A percentile compares a stretch with the other conserved stretches of the same genome.
Evolutionary conservation across 768 basidiomycete species (phyloP).

Genomic region (Nevesoporus exiguus): DNA sequence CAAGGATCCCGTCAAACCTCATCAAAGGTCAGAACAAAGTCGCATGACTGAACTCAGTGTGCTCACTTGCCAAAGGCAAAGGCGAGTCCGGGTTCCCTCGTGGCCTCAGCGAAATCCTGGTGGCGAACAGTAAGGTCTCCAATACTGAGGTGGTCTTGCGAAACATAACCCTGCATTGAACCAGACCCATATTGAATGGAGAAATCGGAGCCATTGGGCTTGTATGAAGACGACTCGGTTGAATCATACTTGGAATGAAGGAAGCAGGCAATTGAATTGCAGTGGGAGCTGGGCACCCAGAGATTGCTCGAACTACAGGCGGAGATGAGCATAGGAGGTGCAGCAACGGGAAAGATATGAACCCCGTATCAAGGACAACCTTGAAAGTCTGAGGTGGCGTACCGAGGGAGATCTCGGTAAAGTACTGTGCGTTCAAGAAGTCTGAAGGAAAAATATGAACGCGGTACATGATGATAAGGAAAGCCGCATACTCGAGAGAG

Average conservation of each 20-base stretch:
- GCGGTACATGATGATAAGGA: background rate
- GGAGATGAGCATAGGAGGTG: conserved; percentile 20
- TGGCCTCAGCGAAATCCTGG: conserved; percentile 93
- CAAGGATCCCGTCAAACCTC: conserved; percentile 94
- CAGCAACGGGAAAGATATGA: conserved; percentile 1
- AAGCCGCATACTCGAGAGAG: conserved; percentile 59
- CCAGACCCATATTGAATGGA: conserved; percentile 94
- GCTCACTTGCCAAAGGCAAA: conserved; percentile 94
- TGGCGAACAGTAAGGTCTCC: conserved; percentile 73
- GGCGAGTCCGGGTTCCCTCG: conserved; percentile 92
- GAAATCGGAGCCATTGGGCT: conserved; percentile 85
- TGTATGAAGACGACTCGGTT: conserved; percentile 73
- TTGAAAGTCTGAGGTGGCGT: conserved; percentile 87
- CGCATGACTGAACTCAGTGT: background rate
- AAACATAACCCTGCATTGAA: conserved; percentile 95
- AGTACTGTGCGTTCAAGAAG: conserved; percentile 99
- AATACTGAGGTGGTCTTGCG: conserved; percentile 73
- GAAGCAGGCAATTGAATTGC: conserved; percentile 91
- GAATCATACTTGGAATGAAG: conserved; percentile 93
- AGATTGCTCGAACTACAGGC: conserved; percentile 78
- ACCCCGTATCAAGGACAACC: conserved; percentile 94
- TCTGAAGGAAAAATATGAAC: conserved; percentile 44
- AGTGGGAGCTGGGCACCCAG: conserved; percentile 83
- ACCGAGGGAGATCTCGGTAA: conserved; percentile 80
- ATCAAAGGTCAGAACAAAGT: background rate